Evolutionary conservation across 805 yeast genomes (phyloP), one percentile per base, ranked within the genome.

Genomic region (Tetrapisispora namnaoensis): DNA sequence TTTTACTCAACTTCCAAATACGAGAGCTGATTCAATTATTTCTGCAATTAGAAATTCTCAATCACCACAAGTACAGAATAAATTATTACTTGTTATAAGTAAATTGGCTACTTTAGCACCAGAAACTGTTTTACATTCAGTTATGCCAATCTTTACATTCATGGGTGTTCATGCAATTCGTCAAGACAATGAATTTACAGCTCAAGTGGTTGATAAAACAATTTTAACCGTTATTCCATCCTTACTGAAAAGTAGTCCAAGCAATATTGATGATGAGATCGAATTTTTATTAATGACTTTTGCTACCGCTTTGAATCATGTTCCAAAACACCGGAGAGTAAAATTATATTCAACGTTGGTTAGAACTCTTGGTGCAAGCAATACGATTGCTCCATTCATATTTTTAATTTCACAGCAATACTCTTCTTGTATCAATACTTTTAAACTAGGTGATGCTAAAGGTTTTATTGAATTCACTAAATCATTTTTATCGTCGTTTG

Each of bases 91-190:
- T 50, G 91, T 93, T 27, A 81, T 93, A 55, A 85, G 97, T 2
- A 83, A 88, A 44, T 71, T 93, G 55, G 98, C 98, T 0, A 73
- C 88, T 0, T 69, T 93, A 49, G 86, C 91, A 13, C 96, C 98
- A 9, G 97, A 91, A 60, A 79, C 85, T 30, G 89, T 93, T 28
- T 71, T 93, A 47, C 98, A 93, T 68, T 86, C 96, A 2, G 96
- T 93, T 9, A 93, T 93, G 99, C 99, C 99, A n/a, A 91, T 93
- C 46, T 93, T 93, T 72, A 93, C 99, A 1, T 93, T 93, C 59
- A 93, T 93, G 98, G 99, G 99, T 51, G 95, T 98, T 13, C 95
- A 89, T 60, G 90, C 97, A 14, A 79, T 93, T 46, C 83, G 96
- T 60, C 96, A 93, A 68, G 99, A 93, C 65, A 98, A 93, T 66